Evolutionary conservation across 73 alveolate species (phyloP), one percentile per base, ranked within the genome.

Genomic region (Strombidium stylifer): DNA sequence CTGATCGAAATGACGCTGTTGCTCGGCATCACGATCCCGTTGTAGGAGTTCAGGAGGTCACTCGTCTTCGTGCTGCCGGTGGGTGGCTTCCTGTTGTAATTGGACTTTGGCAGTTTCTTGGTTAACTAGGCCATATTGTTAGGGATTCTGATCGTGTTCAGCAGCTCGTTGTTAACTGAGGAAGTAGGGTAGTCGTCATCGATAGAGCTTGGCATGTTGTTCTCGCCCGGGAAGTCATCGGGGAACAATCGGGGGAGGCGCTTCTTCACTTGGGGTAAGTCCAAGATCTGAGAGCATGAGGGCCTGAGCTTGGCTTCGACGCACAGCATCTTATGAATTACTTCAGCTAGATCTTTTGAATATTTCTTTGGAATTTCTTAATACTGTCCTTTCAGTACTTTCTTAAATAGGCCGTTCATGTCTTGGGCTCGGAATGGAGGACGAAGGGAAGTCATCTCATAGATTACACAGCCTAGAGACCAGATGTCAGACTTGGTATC

Each of bases 371-470:
- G 87, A 0, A 81, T 39, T 36, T 53, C 65, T 2, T 76, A 80
- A 73, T 47, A 81, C 2, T 49, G 73, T 10, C 92, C 92, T 61
- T 69, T 50, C 18, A 51, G 24, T 10, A 81, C 92, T 52, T 78
- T 81, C 36, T 54, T 81, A 46, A 49, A 81, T 11, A 80, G 49
- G 14, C 76, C 65, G 39, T 80, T 24, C 75, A 80, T 47, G 35
- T 80, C 84, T 36, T 80, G 25, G 1, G 91, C 91, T 44, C 84
- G 31, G 49, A 80, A 80, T 10, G 91, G 91, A 11, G 91, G 91
- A 21, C 52, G 53, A 8, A 71, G 41, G 21, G 91, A 26, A 23
- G 86, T 69, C 91, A 80, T 80, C 59, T 80, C 91, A 80, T 80
- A 80, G 12, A 80, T 39, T 0, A 73, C 91, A 73, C 91, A 80